Base-by-base conservation (phyloP, 441 rosid species). In the Brassica balearica region DNA sequence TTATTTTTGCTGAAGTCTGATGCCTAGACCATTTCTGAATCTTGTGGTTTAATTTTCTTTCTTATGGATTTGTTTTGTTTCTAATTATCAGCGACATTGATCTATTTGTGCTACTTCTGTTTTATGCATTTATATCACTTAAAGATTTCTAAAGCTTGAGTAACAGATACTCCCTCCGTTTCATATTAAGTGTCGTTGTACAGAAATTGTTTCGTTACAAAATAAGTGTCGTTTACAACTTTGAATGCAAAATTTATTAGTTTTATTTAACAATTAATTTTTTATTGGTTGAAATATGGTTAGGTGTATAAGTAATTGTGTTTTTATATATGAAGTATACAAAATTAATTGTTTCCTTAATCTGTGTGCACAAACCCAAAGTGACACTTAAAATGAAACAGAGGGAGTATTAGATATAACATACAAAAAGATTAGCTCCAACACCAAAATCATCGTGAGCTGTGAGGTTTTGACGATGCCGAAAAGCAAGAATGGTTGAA, bases 61-160 rank as follows among this genome's bases (percentile, higher is more conserved):
- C 10, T 51, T 19, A 73, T 62, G 9, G 48, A 62, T 72, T 46
- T 73, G 55, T 29, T 72, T 19, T 58, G 55, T 73, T 73, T 14
- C 38, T 34, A 32, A 64, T 11, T 29, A 29, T 48, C 23, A 12
- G 5, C 12, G 22, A 64, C 77, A 73, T 7, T 51, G 17, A 53
- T 65, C 4, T 17, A 34, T 64, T 59, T 2, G 0, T 59, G 23
- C 22, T 64, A 34, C 23, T 34, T 19, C 23, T 14, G 1, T 34
- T 8, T 32, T 32, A 14, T 64, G 68, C 12, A 64, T 64, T 23
- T 15, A 34, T 34, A 62, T 59, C 20, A 62, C 41, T 29, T 29
- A 29, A n/a, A 3, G 43, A 29, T 29, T 64, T 3, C 23, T 20
- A 15, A 14, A 3, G 10, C 68, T 64, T 64, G 6, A 64, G 23